phyloP scores from a whole-genome alignment of 768 basidiomycete genomes.

The Peribolospora baueri region DNA sequence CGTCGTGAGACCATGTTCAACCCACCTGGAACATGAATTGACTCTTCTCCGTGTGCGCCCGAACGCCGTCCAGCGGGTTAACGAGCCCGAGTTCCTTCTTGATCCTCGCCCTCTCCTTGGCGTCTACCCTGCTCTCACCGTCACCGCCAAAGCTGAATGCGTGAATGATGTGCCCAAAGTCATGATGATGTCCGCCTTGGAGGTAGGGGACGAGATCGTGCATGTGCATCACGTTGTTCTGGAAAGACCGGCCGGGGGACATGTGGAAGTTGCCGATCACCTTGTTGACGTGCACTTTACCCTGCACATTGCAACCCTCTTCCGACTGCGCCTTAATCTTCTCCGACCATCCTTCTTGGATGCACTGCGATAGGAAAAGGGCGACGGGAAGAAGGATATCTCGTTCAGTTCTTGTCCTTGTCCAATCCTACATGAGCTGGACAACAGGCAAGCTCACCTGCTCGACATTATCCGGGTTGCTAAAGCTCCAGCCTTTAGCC shows the following conservation, averaged over 20 bases:
- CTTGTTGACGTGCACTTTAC: conserved; percentile 83
- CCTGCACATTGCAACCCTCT: conserved; percentile 85
- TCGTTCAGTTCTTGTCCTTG: background rate
- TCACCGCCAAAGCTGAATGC: conserved; percentile 45
- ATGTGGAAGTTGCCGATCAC: conserved; percentile 88
- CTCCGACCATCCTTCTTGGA: conserved; percentile 80
- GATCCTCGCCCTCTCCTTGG: conserved; percentile 13
- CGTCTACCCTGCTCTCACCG: conserved; percentile 11
- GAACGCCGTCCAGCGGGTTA: conserved; percentile 45
- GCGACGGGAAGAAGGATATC: background rate
- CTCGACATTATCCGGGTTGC: conserved; percentile 67
- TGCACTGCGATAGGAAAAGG: conserved; percentile 33
- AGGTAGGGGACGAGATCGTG: conserved; percentile 89
- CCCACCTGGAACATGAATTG: conserved; percentile 65
- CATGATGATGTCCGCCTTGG: conserved; percentile 61
- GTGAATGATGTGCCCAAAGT: conserved; percentile 76
- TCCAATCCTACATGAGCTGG: background rate
- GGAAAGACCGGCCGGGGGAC: conserved; percentile 88
- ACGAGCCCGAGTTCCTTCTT: conserved; percentile 43
- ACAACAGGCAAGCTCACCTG: conserved; percentile 34
- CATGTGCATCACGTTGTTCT: conserved; percentile 47
- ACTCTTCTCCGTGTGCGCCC: conserved; percentile 38
- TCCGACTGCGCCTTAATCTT: conserved; percentile 72
- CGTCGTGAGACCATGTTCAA: no score
- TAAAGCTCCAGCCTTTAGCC: conserved; percentile 83